phyloP scores from a whole-genome alignment of 2,329 filamentous ascomycete genomes.

The Aspergillus felis region DNA sequence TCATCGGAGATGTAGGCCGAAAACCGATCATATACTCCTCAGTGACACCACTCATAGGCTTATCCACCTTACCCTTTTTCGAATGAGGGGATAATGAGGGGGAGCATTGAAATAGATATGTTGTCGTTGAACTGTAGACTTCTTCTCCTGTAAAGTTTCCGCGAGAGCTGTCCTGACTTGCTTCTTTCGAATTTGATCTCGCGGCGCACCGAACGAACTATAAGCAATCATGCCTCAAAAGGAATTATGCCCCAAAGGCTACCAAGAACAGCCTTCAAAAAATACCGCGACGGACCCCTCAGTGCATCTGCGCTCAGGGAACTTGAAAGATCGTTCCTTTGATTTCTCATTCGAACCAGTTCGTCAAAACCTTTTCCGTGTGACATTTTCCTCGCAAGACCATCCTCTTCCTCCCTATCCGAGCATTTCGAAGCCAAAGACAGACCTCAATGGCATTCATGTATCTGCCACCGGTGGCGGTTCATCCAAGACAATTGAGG shows the following conservation, averaged over 20 bases:
- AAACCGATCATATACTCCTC: constrained; percentile 20
- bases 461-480: constrained; percentile 28
- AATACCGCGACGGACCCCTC: constrained; percentile 13
- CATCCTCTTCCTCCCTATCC: constrained; percentile 65
- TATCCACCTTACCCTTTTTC: neutral
- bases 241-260: constrained; percentile 42
- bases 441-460: constrained; percentile 32
- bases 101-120: constrained; percentile 18
- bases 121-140: neutral
- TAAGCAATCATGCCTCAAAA: constrained; percentile 46
- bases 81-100: neutral
- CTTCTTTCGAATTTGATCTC: neutral
- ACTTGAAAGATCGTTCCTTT: constrained; percentile 40
- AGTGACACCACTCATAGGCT: neutral
- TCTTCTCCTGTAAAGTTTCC: neutral
- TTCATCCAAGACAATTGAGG: constrained; percentile 42
- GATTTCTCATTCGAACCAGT: constrained; percentile 62
- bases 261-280: constrained; percentile 26
- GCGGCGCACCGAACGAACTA: neutral
- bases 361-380: constrained; percentile 61
- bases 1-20: constrained; percentile 29
- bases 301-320: constrained; percentile 43
- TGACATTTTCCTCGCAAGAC: constrained; percentile 59
- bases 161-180: neutral
- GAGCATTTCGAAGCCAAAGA: constrained; percentile 49